Evolutionary conservation across 2,329 filamentous ascomycete genomes (phyloP), one percentile per base, ranked within the genome.

Genomic region (Aspergillus calidoustus): DNA sequence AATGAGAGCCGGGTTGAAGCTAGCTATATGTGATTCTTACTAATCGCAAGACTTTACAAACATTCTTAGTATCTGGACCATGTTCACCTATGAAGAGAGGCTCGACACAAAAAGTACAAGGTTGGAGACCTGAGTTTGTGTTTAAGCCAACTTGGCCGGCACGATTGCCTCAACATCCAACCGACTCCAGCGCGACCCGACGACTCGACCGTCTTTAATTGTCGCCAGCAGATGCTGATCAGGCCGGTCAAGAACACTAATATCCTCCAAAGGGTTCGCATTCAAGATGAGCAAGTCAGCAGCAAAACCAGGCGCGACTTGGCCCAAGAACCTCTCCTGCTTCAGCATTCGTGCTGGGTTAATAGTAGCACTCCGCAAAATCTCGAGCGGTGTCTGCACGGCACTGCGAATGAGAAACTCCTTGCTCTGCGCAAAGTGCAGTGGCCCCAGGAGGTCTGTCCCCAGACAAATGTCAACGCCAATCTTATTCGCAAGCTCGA

Each of bases 391-490:
- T 4, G 73, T 73, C 41, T 84, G 70, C 3, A 82, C 80, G 58
- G 77, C 66, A 4, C 76, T 73, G 8, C 83, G 75, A 15, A 86
- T 62, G 1, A 70, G 67, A 62, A 86, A 86, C 64, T 85, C 83
- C 43, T 76, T 75, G 0, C 76, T 80, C 71, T 86, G 84, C 19
- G 79, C 77, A 15, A 76, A 68, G 9, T 78, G 76, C 62, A 86
- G 68, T 0, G 81, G 82, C 0, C 83, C 84, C 0, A 87, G 76
- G 7, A 86, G 76, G 71, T 86, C 84, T 0, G 82, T 82, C 0
- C 85, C 85, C 64, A 81, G 86, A 68, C 84, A 87, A 47, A 87
- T 82, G 0, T 76, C 82, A 1, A 87, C 83, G 0, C 84, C 84
- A 0, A 81, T 82, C 7, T 83, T 77, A 23, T 77, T 72, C 3